Evolutionary conservation across 2,329 filamentous ascomycete species (phyloP), one percentile per base, ranked within the genome.

Genomic region (Fusarium duplospermum): DNA sequence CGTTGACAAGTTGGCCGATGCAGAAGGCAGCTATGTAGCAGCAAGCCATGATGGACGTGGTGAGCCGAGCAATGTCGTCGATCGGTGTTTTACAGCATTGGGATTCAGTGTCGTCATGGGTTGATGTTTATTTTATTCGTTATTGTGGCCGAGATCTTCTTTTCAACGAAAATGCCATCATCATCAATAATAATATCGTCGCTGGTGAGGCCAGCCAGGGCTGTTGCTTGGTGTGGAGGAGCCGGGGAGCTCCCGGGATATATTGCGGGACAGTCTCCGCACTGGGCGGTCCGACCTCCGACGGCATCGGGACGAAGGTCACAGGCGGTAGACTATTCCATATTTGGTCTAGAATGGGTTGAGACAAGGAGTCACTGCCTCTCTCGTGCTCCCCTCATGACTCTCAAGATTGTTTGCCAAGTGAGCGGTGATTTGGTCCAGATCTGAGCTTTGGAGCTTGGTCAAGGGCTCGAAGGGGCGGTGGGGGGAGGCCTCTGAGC

Each of bases 1-100:
- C 66, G 13, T 69, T 69, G n/a, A 69, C 62, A 14, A 65, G 36
- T 31, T 69, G 62, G 14, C 66, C 33, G 16, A 69, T 58, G 45
- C 62, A 69, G 14, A 69, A 69, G 22, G 66, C 62, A 18, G 66
- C 62, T 13, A 69, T 69, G 47, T 69, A 69, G 11, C 66, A 69
- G 20, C 66, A 69, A 14, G 62, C 62, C 62, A 69, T 69, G 9
- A 8, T 68, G 62, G 16, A 14, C 13, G 33, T 6, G 14, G 6
- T 22, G 3, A 14, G 4, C 6, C 11, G 10, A 42, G 18, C 1
- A 2, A 5, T 18, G 10, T 38, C 22, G 20, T 58, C 56, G n/a
- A 22, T 14, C 1, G 20, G 20, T 9, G 42, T 5, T 16, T 45
- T 9, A 9, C 20, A 20, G 8, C 20, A 47, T 57, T 33, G n/a